These are phyloP conservation scores for Rhipidocladum racemiflorum DNA, from an alignment of 176 grass and related monocot genomes.

Conservation along the genomic window DNA sequence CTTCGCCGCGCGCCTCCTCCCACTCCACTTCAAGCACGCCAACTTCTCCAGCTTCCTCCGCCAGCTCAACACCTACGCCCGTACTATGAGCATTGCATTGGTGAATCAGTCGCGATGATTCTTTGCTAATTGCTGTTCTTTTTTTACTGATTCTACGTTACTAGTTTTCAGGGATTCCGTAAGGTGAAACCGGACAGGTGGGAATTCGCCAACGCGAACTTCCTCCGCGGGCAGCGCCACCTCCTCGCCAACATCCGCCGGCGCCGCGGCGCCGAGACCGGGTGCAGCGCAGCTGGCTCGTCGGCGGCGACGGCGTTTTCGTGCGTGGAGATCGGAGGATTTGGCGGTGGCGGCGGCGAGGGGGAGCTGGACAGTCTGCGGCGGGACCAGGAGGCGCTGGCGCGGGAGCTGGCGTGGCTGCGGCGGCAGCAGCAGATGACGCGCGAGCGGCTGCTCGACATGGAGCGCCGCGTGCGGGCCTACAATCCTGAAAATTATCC, in stretches of 20 bases:
- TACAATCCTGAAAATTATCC: no score
- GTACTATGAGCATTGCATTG: not conserved
- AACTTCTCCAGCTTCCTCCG: slow-evolving; percentile 58
- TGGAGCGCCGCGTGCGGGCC: slow-evolving; percentile 50
- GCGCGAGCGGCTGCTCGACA: slow-evolving; percentile 31
- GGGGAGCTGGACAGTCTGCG: slow-evolving; percentile 48
- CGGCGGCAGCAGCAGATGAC: slow-evolving; percentile 46
- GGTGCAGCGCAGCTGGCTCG: not conserved
- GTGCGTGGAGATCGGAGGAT: not conserved
- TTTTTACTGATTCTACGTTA: not conserved
- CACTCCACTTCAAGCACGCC: slow-evolving; percentile 53
- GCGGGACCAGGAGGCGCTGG: slow-evolving; percentile 41
- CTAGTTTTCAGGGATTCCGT: slow-evolving; percentile 41
- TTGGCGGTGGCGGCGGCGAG: not conserved
- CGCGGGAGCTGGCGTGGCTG: slow-evolving; percentile 47
- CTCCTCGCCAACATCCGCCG: slow-evolving; percentile 57
- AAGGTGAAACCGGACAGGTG: slow-evolving; percentile 65
- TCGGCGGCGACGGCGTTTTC: not conserved
- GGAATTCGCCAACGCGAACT: slow-evolving; percentile 63
- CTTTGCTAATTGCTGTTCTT: not conserved
- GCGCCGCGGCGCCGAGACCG: slow-evolving; percentile 8
- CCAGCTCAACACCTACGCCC: slow-evolving; percentile 54
- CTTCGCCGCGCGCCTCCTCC: slow-evolving; percentile 46
- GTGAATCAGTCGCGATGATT: not conserved
- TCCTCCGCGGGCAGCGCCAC: slow-evolving; percentile 59